Evolutionary conservation across 768 basidiomycete genomes (phyloP).

Genomic region (Guyanaporus albipodus): DNA sequence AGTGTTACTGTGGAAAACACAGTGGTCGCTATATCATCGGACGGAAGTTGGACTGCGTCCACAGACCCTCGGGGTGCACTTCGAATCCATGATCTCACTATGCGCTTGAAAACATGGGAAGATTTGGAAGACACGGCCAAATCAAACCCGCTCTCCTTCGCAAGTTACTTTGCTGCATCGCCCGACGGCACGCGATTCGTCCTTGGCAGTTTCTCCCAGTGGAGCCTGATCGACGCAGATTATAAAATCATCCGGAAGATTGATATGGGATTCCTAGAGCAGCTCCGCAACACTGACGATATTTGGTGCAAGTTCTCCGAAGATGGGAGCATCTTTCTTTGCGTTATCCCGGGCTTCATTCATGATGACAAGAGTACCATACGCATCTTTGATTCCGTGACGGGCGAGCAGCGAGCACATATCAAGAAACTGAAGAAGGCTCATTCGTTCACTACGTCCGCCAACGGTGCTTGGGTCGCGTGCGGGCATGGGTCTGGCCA

Average conservation of each 20-base stretch:
- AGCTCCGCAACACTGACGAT: not conserved
- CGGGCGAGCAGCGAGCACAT: slow-evolving; percentile 6
- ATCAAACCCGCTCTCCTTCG: not conserved
- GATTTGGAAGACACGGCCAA: not conserved
- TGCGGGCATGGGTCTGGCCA: slow-evolving; percentile 5
- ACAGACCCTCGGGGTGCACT: slow-evolving; percentile 1
- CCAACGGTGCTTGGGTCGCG: slow-evolving; percentile 4
- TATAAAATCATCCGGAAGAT: slow-evolving; percentile 4
- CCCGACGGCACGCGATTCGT: slow-evolving; percentile 12
- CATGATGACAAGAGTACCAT: slow-evolving; percentile 7
- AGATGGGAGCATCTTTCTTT: slow-evolving; percentile 9
- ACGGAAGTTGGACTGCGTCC: slow-evolving; percentile 19
- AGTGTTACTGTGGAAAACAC: not conserved
- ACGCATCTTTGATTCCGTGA: slow-evolving; percentile 8
- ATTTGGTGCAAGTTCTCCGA: slow-evolving; percentile 10
- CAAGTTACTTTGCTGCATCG: not conserved
- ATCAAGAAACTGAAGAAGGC: slow-evolving; percentile 12
- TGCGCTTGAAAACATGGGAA: slow-evolving; percentile 2
- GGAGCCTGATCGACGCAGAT: slow-evolving; percentile 6
- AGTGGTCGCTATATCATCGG: slow-evolving; percentile 15
- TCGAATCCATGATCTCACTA: slow-evolving; percentile 6
- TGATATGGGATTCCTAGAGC: slow-evolving; percentile 2
- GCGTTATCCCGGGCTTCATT: not conserved
- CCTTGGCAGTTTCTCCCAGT: not conserved
- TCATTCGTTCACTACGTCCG: slow-evolving; percentile 1